Base-by-base conservation (phyloP, 2,329 filamentous ascomycete genomes). In the Huntiella abstrusa region DNA sequence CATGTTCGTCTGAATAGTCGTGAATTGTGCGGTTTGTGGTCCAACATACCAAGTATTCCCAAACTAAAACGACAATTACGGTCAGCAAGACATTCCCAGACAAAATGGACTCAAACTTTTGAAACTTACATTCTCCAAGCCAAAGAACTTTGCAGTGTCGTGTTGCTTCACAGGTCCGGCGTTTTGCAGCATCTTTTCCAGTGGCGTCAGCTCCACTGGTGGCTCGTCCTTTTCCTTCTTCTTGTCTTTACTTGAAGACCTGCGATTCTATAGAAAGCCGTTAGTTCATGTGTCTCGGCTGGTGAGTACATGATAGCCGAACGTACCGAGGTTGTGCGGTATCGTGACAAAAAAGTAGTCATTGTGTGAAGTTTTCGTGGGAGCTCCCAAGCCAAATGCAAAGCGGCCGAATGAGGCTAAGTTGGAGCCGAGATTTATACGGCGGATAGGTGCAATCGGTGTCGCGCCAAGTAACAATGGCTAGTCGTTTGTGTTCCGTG, bases 101-200 rank as follows among this genome's bases (percentile, higher is more conserved):
- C 15, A 34, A 33, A 33, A 8, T 15, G 34, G 11, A 11, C 17
- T 40, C 10, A 19, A 32, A 22, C 12, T 36, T 33, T 12, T 15
- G 7, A 44, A 13, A 69, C 83, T 64, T 70, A 96, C 88, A 65
- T 98, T 98, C 64, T 98, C 91, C 60, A 96, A 80, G 12, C 91
- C 91, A 64, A 92, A 96, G 67, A 94, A 98, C 66, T 94, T 93
- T 66, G 96, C 91, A 59, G 83, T 94, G 46, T 91, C 91, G 63
- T 96, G 87, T 54, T 73, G 69, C 56, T 85, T 77, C 54, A 92
- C 65, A 2, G 87, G 77, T 3, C 86, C 87, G 49, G 83, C 77
- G 62, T 84, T 80, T 55, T 77, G 73, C 32, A 98, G 70, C 70
- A 92, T 81, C 67, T 85, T 78, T 55, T 78, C 71, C 49, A 80